Conservation (phyloP, 164 flowering plant species). For the Cinnamomum micranthum region DNA sequence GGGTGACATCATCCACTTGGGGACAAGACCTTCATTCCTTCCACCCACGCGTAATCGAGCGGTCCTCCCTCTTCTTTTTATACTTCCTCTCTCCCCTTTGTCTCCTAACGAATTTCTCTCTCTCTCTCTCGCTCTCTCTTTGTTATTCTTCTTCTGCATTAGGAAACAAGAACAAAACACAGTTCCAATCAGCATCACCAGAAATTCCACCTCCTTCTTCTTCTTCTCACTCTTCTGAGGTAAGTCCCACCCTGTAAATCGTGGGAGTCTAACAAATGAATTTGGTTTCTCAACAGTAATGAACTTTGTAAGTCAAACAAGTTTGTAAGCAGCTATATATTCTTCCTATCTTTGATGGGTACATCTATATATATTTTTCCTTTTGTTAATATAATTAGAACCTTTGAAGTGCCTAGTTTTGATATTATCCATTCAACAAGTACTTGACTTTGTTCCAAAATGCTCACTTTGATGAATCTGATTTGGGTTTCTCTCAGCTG, state of each 20-base stretch:
- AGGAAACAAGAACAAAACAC: not conserved
- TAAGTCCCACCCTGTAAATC: not conserved
- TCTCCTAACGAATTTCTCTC: not conserved
- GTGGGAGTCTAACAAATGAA: too few species aligned
- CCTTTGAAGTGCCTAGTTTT: too few species aligned
- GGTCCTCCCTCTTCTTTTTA: slow-evolving; percentile 21
- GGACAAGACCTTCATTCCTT: slow-evolving; percentile 22
- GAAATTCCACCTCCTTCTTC: not conserved
- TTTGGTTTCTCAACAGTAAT: too few species aligned
- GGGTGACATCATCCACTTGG: slow-evolving; percentile 31
- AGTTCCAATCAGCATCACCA: not conserved
- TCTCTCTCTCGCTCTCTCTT: slow-evolving; percentile 9
- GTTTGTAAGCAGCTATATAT: too few species aligned
- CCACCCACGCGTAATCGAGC: slow-evolving; percentile 48
- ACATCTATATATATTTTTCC: too few species aligned
- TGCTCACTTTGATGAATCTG: too few species aligned
- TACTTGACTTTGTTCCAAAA: too few species aligned
- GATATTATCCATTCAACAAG: too few species aligned
- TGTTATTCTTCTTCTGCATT: not conserved
- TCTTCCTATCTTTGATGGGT: too few species aligned
- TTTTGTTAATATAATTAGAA: too few species aligned
- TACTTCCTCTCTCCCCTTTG: not conserved
- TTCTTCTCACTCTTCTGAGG: not conserved
- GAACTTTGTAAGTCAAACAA: too few species aligned
- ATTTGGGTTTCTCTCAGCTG: too few species aligned